These are phyloP conservation scores for Arthrocladium fulminans DNA, from an alignment of 2,329 filamentous ascomycete genomes.

Conservation along the genomic window DNA sequence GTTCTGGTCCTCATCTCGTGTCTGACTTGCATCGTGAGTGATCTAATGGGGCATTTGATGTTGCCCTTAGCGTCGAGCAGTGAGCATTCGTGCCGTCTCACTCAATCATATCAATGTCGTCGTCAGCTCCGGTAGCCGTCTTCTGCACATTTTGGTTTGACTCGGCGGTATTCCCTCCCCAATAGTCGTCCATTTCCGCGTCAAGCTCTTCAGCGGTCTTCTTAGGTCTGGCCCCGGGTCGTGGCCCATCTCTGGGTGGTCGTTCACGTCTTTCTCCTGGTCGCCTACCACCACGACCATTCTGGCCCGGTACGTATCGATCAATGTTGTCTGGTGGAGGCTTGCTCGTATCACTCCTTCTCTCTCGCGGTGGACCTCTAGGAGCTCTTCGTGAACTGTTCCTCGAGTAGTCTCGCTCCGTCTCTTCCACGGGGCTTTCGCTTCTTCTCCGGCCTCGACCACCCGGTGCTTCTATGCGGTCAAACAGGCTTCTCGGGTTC, in stretches of 20 bases:
- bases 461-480: conserved; percentile 45
- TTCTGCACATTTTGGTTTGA: conserved; percentile 27
- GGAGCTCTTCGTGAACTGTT: conserved; percentile 29
- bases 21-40: too few relatives aligned
- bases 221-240: conserved; percentile 51
- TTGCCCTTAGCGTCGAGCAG: too few relatives aligned
- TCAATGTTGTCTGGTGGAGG: conserved; percentile 62
- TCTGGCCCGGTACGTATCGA: conserved; percentile 62
- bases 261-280: conserved; percentile 37
- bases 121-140: conserved; percentile 28
- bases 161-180: conserved; percentile 35
- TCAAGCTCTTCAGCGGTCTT: conserved; percentile 91
- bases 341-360: conserved; percentile 47
- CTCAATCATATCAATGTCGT: conserved; percentile 66
- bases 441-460: conserved; percentile 33
- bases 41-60: too few relatives aligned
- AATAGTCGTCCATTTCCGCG: conserved; percentile 96
- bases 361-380: conserved; percentile 31
- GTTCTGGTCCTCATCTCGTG: too few relatives aligned
- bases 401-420: conserved; percentile 37
- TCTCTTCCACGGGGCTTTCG: conserved; percentile 33
- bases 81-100: too few relatives aligned
- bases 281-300: conserved; percentile 37
- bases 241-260: conserved; percentile 25
- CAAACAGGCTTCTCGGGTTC: conserved; percentile 56